phyloP scores from a whole-genome alignment of 176 grass and related monocot genomes.

The Aegilops sharonensis region DNA sequence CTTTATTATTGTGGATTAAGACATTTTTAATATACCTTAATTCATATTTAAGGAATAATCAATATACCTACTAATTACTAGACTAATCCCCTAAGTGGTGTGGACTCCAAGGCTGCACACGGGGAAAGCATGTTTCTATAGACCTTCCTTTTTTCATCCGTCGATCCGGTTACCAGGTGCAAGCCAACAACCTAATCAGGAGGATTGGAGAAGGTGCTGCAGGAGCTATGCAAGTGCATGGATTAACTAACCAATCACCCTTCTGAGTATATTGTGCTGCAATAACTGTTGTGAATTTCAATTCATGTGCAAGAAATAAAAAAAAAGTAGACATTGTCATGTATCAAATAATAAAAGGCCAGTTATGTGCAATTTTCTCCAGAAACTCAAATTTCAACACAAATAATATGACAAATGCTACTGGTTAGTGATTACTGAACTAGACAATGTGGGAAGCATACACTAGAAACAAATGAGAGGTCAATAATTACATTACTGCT shows the following conservation, averaged over 20 bases:
- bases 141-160: not conserved
- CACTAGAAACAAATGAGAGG: conserved; percentile 1
- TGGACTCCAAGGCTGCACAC: not conserved
- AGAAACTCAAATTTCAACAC: not conserved
- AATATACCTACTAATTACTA: not conserved
- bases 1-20: not conserved
- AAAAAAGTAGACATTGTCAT: not conserved
- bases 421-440: not conserved
- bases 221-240: not conserved
- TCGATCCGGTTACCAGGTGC: not conserved
- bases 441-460: not conserved
- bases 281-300: not conserved
- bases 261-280: not conserved
- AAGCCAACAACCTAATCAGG: not conserved
- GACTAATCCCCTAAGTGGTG: not conserved
- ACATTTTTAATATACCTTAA: not conserved
- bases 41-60: not conserved
- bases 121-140: not conserved
- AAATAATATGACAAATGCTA: not conserved
- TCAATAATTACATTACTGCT: not conserved
- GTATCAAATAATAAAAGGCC: not conserved
- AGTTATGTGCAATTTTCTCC: not conserved
- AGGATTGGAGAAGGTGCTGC: not conserved
- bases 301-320: not conserved
- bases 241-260: conserved; percentile 1